Evolutionary conservation across 1,139 yeast species (phyloP), one percentile per base, ranked within the genome.

Genomic region (Wickerhamiella infanticola): DNA sequence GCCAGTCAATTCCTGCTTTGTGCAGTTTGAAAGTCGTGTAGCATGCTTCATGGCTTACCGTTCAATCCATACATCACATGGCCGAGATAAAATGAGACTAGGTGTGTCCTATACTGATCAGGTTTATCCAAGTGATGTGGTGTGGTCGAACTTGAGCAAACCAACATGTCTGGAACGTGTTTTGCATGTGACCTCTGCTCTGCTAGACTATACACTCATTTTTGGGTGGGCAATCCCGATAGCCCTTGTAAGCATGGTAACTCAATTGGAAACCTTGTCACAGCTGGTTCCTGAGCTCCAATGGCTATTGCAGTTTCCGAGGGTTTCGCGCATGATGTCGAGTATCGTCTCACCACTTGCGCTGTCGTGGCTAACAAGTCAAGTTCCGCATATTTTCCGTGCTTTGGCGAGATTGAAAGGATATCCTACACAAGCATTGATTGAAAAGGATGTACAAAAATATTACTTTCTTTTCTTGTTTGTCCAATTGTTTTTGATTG

Each of bases 171-270:
- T 40, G 11, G 48, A 48, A 37, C 25, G 25, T 3, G 11, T 25
- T 5, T 36, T 46, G 7, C 44, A 40, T 4, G 24, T 13, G 11
- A n/a, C 43, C 8, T 53, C 56, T 0, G 37, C 40, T 2, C n/a
- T 41, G 2, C 35, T 53, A 26, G 53, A 54, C 43, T 49, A 45
- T 29, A 4, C 43, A n/a, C 42, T 80, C 53, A 70, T 83, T 45
- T 67, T 82, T 23, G 77, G 83, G 54, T 84, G 94, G 94, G 80
- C 93, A 35, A 71, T 84, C 50, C 95, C 95, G 2, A 90, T 83
- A 11, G 84, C 94, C 3, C 78, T 83, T 50, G 82, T 84, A 25
- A 93, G 94, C 63, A 68, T 78, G 48, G 75, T 84, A 48, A 80
- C 94, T 13, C 84, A 84, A 57, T 67, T 82, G 43, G 77, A 79